phyloP scores from a whole-genome alignment of 805 yeast genomes.

The Sporopachydermia lactativora region DNA sequence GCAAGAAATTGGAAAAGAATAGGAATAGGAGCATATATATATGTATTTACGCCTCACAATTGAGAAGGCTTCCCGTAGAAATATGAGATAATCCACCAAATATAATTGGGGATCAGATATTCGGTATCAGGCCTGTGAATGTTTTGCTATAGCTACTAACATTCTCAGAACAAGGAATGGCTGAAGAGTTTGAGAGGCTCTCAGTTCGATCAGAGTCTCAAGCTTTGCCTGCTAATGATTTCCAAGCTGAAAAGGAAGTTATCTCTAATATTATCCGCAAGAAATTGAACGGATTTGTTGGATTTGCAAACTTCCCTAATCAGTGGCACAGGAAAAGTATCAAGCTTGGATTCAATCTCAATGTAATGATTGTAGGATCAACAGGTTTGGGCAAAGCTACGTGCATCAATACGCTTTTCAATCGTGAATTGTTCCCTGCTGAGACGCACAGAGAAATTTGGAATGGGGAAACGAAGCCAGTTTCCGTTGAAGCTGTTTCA shows the following conservation, averaged over 20 bases:
- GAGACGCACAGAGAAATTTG: conserved; percentile 26
- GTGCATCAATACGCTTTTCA: conserved; percentile 79
- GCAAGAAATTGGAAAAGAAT: too few species aligned
- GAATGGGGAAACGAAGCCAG: conserved; percentile 30
- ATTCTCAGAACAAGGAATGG: conserved; percentile 10
- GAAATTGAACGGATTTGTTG: conserved; percentile 84
- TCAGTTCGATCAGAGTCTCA: neutral
- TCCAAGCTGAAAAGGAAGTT: neutral
- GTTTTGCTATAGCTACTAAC: too few species aligned
- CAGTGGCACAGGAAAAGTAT: conserved; percentile 96
- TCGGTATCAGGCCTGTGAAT: too few species aligned
- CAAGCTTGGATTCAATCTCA: conserved; percentile 79
- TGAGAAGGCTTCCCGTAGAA: too few species aligned
- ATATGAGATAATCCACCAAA: too few species aligned
- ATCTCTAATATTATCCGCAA: conserved; percentile 59
- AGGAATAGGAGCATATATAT: too few species aligned
- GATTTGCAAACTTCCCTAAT: conserved; percentile 93
- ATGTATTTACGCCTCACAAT: too few species aligned
- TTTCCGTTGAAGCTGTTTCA: conserved; percentile 44
- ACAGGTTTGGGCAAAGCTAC: conserved; percentile 90
- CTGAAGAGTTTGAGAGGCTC: neutral
- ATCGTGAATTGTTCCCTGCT: conserved; percentile 39
- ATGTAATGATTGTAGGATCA: conserved; percentile 74
- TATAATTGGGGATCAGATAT: too few species aligned
- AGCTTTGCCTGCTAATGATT: neutral